Base-by-base conservation (phyloP, 768 basidiomycete genomes). In the Mycena vulgaris region DNA sequence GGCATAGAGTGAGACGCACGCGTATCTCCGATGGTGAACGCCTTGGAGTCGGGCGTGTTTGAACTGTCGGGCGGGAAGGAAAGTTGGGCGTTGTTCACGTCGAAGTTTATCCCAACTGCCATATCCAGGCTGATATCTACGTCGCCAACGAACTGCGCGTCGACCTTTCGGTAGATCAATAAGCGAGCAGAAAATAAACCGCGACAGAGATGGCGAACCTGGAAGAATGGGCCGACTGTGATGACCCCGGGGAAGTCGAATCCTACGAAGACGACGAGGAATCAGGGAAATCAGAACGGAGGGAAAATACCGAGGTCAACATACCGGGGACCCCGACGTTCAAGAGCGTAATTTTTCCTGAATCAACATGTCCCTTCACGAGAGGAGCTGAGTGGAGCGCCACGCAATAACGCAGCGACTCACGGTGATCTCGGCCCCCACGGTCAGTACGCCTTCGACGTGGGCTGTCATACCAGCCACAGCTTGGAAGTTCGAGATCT, bases 211-310 rank as follows among this genome's bases (percentile, higher is more conserved):
- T 74, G 78, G 16, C 63, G 10, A 17, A 52, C 61, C 25, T 66
- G 17, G 59, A 70, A 70, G 11, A 58, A 49, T 0, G 69, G 69
- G 21, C 69, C 89, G 33, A 89, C 73, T 13, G 79, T 81, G 28
- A 89, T 68, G 58, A 89, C 80, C 1, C 87, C 86, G 45, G 87
- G 86, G 75, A 89, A 83, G 71, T 85, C 83, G n/a, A 89, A 80
- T 5, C 64, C 63, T 62, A 23, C 5, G 21, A 28, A 25, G 30
- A 28, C 17, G 5, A 9, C 21, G 6, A 27, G 14, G 8, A 11
- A 19, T 30, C 27, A 33, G 28, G 21, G 49, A 8, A 21, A 25
- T 33, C 6, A 60, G 21, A 47, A 31, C 13, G 10, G 21, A 60
- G n/a, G 14, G 23, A 48, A 33, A n/a, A 28, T 23, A 21, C 28